phyloP scores from a whole-genome alignment of 2,329 filamentous ascomycete genomes.

The Aureobasidium sp. region DNA sequence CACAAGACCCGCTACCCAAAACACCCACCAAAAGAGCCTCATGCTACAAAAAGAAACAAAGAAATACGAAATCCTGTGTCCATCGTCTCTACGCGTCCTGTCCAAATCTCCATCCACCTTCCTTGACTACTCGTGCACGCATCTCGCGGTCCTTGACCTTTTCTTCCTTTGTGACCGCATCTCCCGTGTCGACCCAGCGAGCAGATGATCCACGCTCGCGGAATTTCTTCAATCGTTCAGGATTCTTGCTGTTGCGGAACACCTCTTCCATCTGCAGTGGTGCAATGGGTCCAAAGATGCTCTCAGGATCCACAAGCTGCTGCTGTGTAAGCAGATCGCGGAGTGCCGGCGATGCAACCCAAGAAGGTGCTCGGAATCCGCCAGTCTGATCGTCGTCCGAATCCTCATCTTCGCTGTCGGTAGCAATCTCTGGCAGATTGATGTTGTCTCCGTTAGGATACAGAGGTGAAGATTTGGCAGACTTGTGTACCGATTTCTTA shows the following conservation, averaged over 20 bases:
- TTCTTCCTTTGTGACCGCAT: constrained; percentile 81
- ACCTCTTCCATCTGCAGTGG: constrained; percentile 95
- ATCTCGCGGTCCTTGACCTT: constrained; percentile 72
- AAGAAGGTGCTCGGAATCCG: constrained; percentile 62
- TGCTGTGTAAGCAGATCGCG: constrained; percentile 69
- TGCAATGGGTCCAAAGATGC: constrained; percentile 81
- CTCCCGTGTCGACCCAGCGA: constrained; percentile 71
- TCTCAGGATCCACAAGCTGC: constrained; percentile 75
- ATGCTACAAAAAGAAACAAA: neutral
- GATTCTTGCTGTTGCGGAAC: constrained; percentile 72
- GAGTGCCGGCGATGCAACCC: constrained; percentile 84
- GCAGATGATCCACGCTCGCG: constrained; percentile 86
- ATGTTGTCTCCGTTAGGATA: constrained; percentile 88
- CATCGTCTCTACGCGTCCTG: constrained; percentile 8
- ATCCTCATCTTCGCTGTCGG: constrained; percentile 81
- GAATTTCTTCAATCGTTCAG: constrained; percentile 75
- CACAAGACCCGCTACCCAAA: constrained; percentile 2
- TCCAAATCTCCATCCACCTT: constrained; percentile 75
- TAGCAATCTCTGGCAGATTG: constrained; percentile 88
- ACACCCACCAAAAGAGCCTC: constrained; percentile 2
- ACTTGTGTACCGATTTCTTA: constrained; percentile 43
- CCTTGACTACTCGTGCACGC: constrained; percentile 68
- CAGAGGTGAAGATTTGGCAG: constrained; percentile 68
- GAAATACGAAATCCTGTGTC: constrained; percentile 8
- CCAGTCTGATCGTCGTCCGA: constrained; percentile 43